Evolutionary conservation across 352 stramenopile species (phyloP), one percentile per base, ranked within the genome.

Genomic region (Phytophthora agathidicida): DNA sequence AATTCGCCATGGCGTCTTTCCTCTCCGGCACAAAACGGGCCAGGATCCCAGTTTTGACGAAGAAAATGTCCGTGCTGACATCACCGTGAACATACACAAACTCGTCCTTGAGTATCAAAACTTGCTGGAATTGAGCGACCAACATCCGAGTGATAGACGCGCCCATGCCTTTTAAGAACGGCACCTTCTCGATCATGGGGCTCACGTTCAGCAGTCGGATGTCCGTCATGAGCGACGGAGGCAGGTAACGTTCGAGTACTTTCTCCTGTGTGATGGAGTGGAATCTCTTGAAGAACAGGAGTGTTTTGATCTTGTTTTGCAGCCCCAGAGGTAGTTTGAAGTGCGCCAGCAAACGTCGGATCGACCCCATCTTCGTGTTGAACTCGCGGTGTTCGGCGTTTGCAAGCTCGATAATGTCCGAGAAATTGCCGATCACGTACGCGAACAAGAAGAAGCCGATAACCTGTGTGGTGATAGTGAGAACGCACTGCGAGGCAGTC

Each of bases 271-370:
- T 78, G 36, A 83, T 84, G 6, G 71, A 76, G 47, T 88, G 71
- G 41, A 77, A 81, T 6, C 73, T 64, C 44, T 77, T 72, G 49
- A 88, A 90, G 14, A 90, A 85, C 11, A 81, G 73, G 33, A 80
- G 73, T 3, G 69, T 75, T 45, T 87, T 83, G 14, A 90, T 47
- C 14, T 75, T 79, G 32, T 60, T 51, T 19, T 76, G 56, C 4
- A 90, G 46, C 7, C 45, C 37, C 2, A 48, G 16, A 1, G 75
- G 62, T 1, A 90, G 58, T 20, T 64, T 43, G 35, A 87, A 90
- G 28, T 87, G 76, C 3, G 41, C 26, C 5, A 87, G 41, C 9
- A 90, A 39, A 8, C 75, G 73, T 0, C 80, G 67, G 7, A 86
- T 49, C 0, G 71, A 80, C 0, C 60, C 62, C 16, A 90, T 30